These are phyloP conservation scores for Aethionema arabicum DNA, from an alignment of 345 rosid species.

Conservation along the genomic window DNA sequence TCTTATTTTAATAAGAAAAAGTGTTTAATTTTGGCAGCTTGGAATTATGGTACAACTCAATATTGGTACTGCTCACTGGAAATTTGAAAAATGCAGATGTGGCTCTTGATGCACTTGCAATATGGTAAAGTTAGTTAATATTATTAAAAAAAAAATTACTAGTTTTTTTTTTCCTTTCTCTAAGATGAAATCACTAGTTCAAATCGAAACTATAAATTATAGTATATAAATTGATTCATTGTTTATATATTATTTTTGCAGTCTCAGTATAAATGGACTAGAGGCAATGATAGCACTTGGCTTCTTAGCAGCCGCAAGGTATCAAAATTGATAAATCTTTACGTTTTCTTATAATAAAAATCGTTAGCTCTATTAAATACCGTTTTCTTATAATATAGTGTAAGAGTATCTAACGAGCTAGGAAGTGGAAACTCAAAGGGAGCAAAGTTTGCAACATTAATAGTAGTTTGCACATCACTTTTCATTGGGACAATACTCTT, in stretches of 20 bases:
- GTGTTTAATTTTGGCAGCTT: slow-evolving; percentile 43
- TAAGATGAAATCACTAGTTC: no score
- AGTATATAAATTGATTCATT: no score
- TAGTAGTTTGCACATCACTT: slow-evolving; percentile 51
- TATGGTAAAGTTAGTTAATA: slow-evolving; percentile 46
- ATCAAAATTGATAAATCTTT: slow-evolving; percentile 53
- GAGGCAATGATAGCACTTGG: slow-evolving; percentile 88
- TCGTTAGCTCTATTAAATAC: no score
- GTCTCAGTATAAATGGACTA: slow-evolving; percentile 70
- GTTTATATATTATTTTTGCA: slow-evolving; percentile 23
- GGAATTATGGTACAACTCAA: slow-evolving; percentile 83
- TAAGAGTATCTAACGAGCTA: slow-evolving; percentile 74
- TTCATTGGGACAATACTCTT: slow-evolving; percentile 56
- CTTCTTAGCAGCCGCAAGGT: slow-evolving; percentile 74
- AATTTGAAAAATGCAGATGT: slow-evolving; percentile 63
- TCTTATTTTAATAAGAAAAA: no score
- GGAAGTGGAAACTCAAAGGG: slow-evolving; percentile 75
- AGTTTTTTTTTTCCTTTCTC: no score
- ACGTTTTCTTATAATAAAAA: no score
- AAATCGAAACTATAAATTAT: no score
- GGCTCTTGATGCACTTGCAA: slow-evolving; percentile 74
- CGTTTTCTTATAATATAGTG: slow-evolving; percentile 41
- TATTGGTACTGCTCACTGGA: slow-evolving; percentile 69
- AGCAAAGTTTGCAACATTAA: slow-evolving; percentile 64
- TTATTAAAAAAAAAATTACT: no score